These are phyloP conservation scores for Aegle marmelos DNA, from an alignment of 345 rosid species.

Conservation along the genomic window DNA sequence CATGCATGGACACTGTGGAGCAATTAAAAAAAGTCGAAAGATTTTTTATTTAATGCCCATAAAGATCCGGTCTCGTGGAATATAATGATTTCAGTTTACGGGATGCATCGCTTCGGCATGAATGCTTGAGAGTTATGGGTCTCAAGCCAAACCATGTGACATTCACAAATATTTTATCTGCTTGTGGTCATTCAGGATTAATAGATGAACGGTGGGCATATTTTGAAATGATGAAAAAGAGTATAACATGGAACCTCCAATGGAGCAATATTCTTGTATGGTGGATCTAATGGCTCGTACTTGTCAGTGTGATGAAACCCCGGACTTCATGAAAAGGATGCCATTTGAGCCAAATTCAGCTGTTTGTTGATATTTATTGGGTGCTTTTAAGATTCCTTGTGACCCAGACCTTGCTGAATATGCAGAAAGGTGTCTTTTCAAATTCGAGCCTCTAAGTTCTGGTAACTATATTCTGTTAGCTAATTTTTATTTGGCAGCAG, in stretches of 20 bases:
- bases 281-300: slow-evolving; percentile 13
- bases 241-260: slow-evolving; percentile 2
- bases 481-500: slow-evolving; percentile 34
- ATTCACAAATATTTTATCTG: slow-evolving; percentile 13
- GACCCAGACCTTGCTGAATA: slow-evolving; percentile 31
- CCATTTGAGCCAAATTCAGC: slow-evolving; percentile 25
- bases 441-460: slow-evolving; percentile 32
- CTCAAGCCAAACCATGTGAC: slow-evolving; percentile 4
- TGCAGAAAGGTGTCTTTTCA: slow-evolving; percentile 28
- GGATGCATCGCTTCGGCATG: slow-evolving; percentile 29
- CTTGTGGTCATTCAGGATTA: slow-evolving; percentile 32
- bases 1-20: slow-evolving; percentile 30
- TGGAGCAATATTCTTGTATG: slow-evolving; percentile 12
- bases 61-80: slow-evolving; percentile 30
- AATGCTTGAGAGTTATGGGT: slow-evolving; percentile 21
- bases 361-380: slow-evolving; percentile 28
- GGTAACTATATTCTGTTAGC: slow-evolving; percentile 33
- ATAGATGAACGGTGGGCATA: slow-evolving; percentile 25
- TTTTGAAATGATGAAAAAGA: slow-evolving; percentile 22
- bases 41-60: slow-evolving; percentile 23
- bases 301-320: slow-evolving; percentile 5
- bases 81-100: slow-evolving; percentile 29
- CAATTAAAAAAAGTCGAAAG: slow-evolving; percentile 19
- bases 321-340: slow-evolving; percentile 8
- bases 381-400: slow-evolving; percentile 31